These are phyloP conservation scores for Hanseniaspora pseudoguilliermondii DNA, from an alignment of 805 yeast genomes.

Conservation along the genomic window DNA sequence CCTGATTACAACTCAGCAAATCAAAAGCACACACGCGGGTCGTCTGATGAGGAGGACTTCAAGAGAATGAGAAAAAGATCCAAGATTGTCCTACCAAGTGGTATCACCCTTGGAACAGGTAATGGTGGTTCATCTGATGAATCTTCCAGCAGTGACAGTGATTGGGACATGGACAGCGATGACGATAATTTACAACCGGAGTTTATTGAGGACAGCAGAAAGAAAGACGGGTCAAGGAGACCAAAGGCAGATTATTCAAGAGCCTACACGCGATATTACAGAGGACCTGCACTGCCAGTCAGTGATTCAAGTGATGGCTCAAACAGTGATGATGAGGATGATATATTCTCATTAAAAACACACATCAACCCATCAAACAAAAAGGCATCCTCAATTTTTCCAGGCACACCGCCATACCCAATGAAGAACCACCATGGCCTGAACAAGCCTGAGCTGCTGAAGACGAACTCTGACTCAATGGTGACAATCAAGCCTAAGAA, in stretches of 20 bases:
- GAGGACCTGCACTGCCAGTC: conserved; percentile 10
- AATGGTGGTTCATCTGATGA: conserved; percentile 13
- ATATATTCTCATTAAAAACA: conserved; percentile 14
- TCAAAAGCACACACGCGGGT: conserved; percentile 15
- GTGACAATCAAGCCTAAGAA: not conserved
- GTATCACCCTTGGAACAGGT: conserved; percentile 11
- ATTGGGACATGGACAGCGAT: not conserved
- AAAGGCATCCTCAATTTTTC: not conserved
- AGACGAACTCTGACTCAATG: not conserved
- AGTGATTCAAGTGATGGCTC: conserved; percentile 18
- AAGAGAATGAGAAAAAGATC: conserved; percentile 17
- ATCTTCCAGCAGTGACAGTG: conserved; percentile 16
- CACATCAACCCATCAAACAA: not conserved
- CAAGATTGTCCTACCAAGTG: conserved; percentile 13
- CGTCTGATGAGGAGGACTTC: conserved; percentile 29
- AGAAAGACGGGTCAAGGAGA: conserved; percentile 16
- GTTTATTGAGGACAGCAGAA: conserved; percentile 3
- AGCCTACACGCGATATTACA: conserved; percentile 12
- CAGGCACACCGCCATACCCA: conserved; percentile 11
- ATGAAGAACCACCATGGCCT: conserved; percentile 7
- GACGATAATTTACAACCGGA: conserved; percentile 10
- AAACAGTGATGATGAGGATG: conserved; percentile 22
- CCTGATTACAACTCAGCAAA: not conserved
- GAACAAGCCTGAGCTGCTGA: conserved; percentile 8
- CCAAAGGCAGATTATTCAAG: conserved; percentile 13